phyloP scores from a whole-genome alignment of 768 basidiomycete species.

The Mycena leptocephala region DNA sequence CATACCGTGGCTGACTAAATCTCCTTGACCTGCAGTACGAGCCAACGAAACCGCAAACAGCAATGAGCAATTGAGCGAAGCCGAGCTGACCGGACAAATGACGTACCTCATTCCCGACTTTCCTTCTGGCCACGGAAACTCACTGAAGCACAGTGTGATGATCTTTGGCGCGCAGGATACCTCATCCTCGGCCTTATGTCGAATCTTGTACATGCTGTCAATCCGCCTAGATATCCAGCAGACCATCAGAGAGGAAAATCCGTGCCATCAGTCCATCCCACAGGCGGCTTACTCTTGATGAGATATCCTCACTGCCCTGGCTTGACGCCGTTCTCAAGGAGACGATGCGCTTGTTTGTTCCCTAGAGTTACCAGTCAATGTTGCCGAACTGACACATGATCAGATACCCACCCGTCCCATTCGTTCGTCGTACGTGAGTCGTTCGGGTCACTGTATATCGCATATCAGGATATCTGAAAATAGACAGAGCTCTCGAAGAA shows the following conservation, averaged over 20 bases:
- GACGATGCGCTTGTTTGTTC: conserved; percentile 59
- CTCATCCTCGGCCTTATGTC: conserved; percentile 61
- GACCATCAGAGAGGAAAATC: conserved; percentile 56
- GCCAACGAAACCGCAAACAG: conserved; percentile 55
- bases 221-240: conserved; percentile 57
- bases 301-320: conserved; percentile 54
- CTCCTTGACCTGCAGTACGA: conserved; percentile 44
- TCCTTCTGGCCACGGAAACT: not conserved
- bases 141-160: conserved; percentile 52
- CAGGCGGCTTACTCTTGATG: conserved; percentile 52
- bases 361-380: not conserved
- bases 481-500: conserved; percentile 59
- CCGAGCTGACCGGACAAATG: conserved; percentile 66
- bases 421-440: conserved; percentile 62
- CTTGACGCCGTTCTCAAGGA: conserved; percentile 66
- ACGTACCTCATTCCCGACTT: conserved; percentile 51
- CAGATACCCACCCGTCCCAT: conserved; percentile 64
- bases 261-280: conserved; percentile 40
- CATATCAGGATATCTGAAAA: not conserved
- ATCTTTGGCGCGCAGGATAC: conserved; percentile 70
- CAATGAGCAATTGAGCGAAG: conserved; percentile 57
- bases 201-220: conserved; percentile 59
- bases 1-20: too few species aligned
- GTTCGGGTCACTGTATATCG: not conserved
- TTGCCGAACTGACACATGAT: not conserved